phyloP scores from a whole-genome alignment of 106 monocot species.

The Platanthera guangdongensis region DNA sequence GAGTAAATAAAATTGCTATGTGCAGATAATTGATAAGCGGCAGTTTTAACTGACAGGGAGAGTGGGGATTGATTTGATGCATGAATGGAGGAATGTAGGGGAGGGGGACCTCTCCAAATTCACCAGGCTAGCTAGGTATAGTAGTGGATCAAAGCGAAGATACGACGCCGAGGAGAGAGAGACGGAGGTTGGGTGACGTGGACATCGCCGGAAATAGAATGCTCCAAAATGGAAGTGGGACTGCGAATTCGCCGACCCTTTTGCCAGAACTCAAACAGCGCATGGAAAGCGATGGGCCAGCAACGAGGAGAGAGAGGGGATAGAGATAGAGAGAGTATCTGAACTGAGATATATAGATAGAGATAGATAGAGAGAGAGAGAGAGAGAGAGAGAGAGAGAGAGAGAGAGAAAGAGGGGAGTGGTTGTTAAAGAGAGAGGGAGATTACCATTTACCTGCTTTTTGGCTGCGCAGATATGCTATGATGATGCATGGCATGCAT shows the following conservation, averaged over 20 bases:
- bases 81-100: constrained; percentile 1
- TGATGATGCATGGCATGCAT: constrained; percentile 2
- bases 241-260: neutral
- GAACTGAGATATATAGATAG: constrained; percentile 3
- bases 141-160: neutral
- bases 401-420: neutral
- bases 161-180: constrained; percentile 3
- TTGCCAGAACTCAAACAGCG: neutral
- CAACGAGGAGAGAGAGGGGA: neutral
- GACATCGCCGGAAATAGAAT: neutral
- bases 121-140: neutral
- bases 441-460: constrained; percentile 6
- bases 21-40: too few relatives aligned
- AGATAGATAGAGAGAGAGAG: neutral
- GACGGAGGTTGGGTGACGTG: neutral
- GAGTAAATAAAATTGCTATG: too few relatives aligned
- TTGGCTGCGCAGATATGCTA: constrained; percentile 6
- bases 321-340: constrained; percentile 1
- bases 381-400: too few relatives aligned
- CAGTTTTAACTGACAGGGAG: too few relatives aligned
- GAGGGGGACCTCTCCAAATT: neutral
- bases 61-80: too few relatives aligned
- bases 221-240: constrained; percentile 4
- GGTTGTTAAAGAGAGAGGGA: constrained; percentile 4
- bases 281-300: neutral